These are phyloP conservation scores for Neonectria punicea DNA, from an alignment of 2,329 filamentous ascomycete genomes.

Conservation along the genomic window DNA sequence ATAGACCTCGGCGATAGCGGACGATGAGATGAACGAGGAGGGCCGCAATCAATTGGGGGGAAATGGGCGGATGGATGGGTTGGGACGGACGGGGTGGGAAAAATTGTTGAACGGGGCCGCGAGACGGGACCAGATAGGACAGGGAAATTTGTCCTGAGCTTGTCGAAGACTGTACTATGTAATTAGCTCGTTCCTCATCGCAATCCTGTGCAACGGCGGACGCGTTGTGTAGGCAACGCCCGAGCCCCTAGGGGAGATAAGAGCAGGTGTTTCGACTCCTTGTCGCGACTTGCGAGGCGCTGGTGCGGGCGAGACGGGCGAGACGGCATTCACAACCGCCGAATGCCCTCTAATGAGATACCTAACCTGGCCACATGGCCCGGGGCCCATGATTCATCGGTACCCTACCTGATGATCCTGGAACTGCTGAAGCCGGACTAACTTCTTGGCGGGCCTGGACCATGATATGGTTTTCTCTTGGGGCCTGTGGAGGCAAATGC, in stretches of 20 bases:
- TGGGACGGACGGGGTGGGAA: neutral
- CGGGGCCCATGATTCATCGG: conserved; percentile 9
- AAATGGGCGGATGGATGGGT: conserved; percentile 14
- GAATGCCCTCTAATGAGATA: conserved; percentile 11
- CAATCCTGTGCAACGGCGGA: conserved; percentile 5
- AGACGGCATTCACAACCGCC: conserved; percentile 13
- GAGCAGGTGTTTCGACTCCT: conserved; percentile 18
- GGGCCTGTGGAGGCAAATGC: conserved; percentile 16
- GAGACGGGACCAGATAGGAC: conserved; percentile 4
- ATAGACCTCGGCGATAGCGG: conserved; percentile 10
- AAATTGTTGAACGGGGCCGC: conserved; percentile 12
- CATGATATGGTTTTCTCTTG: conserved; percentile 8
- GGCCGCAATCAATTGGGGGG: conserved; percentile 15
- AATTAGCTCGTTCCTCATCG: conserved; percentile 5
- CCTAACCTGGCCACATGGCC: conserved; percentile 16
- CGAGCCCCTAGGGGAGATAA: conserved; percentile 7
- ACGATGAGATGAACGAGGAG: conserved; percentile 13
- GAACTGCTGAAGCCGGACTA: conserved; percentile 20
- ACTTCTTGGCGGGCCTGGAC: conserved; percentile 18
- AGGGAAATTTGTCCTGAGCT: conserved; percentile 6
- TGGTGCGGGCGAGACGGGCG: conserved; percentile 5
- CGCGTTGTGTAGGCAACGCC: conserved; percentile 23
- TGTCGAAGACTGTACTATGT: neutral
- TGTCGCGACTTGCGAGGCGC: conserved; percentile 6
- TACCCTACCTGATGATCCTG: conserved; percentile 8